Evolutionary conservation across 2,329 filamentous ascomycete species (phyloP), one percentile per base, ranked within the genome.

Genomic region (Alternaria triticina): DNA sequence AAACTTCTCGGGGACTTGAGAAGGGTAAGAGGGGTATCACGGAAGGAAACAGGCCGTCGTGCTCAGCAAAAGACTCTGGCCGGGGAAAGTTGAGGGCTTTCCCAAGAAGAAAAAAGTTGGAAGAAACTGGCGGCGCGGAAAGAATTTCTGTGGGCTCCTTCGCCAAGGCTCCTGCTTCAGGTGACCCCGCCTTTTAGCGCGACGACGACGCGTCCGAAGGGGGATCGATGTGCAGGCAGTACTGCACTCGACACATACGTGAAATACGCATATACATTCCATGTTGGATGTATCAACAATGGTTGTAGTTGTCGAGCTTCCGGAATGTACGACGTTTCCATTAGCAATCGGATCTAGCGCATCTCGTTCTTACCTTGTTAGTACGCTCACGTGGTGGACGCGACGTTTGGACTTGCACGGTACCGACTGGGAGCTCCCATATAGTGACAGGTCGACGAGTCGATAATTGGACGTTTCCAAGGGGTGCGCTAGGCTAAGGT

Each of bases 1-100:
- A 61, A 43, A 62, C 71, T 75, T 75, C 72, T 78, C 75, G 65
- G 76, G 74, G 68, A 73, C 71, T 50, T 65, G 64, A 72, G 68
- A 75, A 74, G 69, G 12, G 55, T 49, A 54, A 40, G 40, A 54
- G 61, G 52, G 65, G 65, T 30, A 65, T 65, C 69, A 71, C 54
- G 52, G 59, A 67, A 76, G 57, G 70, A 73, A 72, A 77, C 61
- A 74, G 77, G 77, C 79, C 74, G 71, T 70, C 74, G 75, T 73
- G 70, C 64, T 70, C 57, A 61, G 57, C 50, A 59, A 59, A 65
- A 65, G 71, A 71, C 72, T 74, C 72, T 83, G 85, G 86, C 86
- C 86, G 87, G 86, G 86, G 84, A 84, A 86, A 86, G 86, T 84
- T 57, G 66, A 61, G 67, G 66, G 77, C 79, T 82, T 83, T 84